phyloP scores from a whole-genome alignment of 2,329 filamentous ascomycete genomes.

The Venturia effusa region DNA sequence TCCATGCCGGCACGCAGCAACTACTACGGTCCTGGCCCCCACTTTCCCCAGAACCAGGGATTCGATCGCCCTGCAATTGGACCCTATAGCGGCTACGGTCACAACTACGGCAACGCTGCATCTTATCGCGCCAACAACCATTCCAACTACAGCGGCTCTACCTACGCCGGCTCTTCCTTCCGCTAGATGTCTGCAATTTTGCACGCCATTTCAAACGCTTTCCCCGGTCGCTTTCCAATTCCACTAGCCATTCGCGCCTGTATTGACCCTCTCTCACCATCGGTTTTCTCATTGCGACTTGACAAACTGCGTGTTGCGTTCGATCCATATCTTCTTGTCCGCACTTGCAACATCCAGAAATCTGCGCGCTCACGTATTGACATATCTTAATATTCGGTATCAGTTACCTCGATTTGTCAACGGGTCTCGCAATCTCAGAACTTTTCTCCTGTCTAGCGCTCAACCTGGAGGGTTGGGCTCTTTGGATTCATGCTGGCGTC shows the following conservation, averaged over 20 bases:
- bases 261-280: not conserved
- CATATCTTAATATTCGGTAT: not conserved
- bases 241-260: not conserved
- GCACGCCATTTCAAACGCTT: not conserved
- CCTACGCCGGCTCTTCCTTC: not conserved
- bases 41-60: not conserved
- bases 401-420: not conserved
- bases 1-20: constrained; percentile 24
- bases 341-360: constrained; percentile 50
- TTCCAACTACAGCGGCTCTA: not conserved
- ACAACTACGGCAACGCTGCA: not conserved
- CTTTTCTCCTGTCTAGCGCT: constrained; percentile 4
- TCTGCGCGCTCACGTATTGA: constrained; percentile 39
- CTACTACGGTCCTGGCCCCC: not conserved
- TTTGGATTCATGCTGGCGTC: constrained; percentile 4
- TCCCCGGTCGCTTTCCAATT: not conserved
- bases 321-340: constrained; percentile 40
- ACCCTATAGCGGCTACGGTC: not conserved
- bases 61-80: not conserved
- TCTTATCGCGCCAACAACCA: not conserved
- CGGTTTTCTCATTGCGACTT: not conserved
- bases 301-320: not conserved
- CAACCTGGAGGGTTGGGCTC: constrained; percentile 3
- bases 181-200: not conserved
- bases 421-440: constrained; percentile 3